Evolutionary conservation across 75 land plant genomes (phyloP), one percentile per base, ranked within the genome.

Genomic region (Chamaecyparis obtusa): DNA sequence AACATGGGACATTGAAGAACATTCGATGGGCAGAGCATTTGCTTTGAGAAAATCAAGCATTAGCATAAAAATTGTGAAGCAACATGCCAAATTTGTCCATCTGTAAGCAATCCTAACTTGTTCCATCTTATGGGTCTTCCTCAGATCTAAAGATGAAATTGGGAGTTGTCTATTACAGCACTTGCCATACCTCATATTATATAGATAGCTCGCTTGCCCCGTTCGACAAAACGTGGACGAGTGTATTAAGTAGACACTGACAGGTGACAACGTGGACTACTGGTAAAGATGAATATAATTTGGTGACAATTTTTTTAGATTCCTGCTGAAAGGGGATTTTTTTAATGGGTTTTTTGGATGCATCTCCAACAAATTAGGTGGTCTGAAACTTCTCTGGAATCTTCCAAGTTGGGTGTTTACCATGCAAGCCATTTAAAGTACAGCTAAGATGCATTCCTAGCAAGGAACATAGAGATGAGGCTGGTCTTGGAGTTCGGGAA

Each of bases 401-500:
- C 75, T 71, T 30, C 36, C 36, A 3, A 72, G 76, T 10, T 7
- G 15, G 13, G 76, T 7, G 3, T 64, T 24, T 64, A 24, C 33
- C 10, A 30, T 72, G 76, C 76, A 72, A 33, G 36, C 32, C 2
- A 72, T 72, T 5, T 64, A 64, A 39, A 64, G 35, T 3, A 33
- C 36, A 72, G 76, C 36, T 32, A 33, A 64, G 76, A 32, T 32
- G 76, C 36, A 72, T 32, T 32, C 15, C 4, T 33, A 11, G 3
- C 0, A 11, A 36, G 76, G 76, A 33, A 32, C 76, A 32, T 0
- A 72, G 36, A 72, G 35, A 32, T 72, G 9, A 64, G 27, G 33
- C 3, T 72, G 76, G 76, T 72, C 33, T 72, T 72, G 76, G 33
- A 72, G 36, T 72, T 72, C 36, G 76, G 76, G 76, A 72, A 72